Evolutionary conservation across 2,329 filamentous ascomycete genomes (phyloP).

Genomic region (Trichoderma sp.): DNA sequence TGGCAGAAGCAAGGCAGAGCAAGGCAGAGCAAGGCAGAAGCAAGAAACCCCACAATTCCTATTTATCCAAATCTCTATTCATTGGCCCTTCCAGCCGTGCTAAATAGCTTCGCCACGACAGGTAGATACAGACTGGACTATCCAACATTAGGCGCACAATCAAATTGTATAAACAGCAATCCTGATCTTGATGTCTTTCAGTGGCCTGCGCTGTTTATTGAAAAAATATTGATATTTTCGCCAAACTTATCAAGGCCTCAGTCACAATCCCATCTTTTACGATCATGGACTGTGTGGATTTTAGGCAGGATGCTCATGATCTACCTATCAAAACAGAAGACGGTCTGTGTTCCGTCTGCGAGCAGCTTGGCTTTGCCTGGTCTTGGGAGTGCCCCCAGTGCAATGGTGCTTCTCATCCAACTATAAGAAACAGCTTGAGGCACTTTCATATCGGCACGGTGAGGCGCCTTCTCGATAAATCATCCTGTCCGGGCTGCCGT

Average conservation of each 20-base stretch:
- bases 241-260: too few relatives aligned
- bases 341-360: neutral
- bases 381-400: neutral
- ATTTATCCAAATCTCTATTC: too few relatives aligned
- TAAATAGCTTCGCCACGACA: neutral
- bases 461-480: neutral
- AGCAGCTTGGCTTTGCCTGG: neutral
- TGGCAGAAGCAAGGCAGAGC: neutral
- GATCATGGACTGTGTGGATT: neutral
- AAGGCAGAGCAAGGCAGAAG: neutral
- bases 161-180: neutral
- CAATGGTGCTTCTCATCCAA: too few relatives aligned
- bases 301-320: neutral
- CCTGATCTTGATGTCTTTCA: neutral
- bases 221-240: too few relatives aligned
- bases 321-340: neutral
- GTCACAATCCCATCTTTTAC: neutral
- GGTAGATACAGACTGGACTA: neutral
- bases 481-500: neutral
- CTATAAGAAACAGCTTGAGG: too few relatives aligned
- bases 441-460: neutral
- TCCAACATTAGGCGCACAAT: neutral
- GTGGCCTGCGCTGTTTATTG: neutral
- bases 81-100: neutral
- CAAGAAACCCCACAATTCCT: neutral